phyloP scores from a whole-genome alignment of 2,329 filamentous ascomycete genomes.

The Lasiodiplodia sp. region DNA sequence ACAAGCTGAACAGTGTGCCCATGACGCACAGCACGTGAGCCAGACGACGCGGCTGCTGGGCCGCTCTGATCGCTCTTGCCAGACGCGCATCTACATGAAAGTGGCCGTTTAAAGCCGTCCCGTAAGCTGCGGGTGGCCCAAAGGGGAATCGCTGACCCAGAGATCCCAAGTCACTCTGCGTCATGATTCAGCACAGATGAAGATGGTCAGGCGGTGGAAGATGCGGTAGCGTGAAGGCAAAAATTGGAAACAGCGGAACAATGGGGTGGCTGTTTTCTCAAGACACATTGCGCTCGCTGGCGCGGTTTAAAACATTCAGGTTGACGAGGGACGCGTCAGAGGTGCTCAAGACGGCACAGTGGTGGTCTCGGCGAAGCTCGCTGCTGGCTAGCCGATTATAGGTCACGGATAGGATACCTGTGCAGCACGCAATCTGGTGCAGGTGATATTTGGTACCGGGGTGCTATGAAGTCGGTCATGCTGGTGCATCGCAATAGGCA shows the following conservation, averaged over 20 bases:
- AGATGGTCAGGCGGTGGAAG: neutral
- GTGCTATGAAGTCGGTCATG: neutral
- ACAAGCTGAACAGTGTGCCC: neutral
- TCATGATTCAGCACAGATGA: constrained; percentile 15
- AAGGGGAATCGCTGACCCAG: neutral
- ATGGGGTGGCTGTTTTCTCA: neutral
- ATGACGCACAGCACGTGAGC: constrained; percentile 12
- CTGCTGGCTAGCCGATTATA: constrained; percentile 8
- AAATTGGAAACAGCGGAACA: neutral
- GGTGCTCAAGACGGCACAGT: neutral
- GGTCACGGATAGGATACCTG: neutral
- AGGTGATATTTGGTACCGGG: constrained; percentile 15
- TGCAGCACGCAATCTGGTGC: constrained; percentile 22
- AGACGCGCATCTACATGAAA: neutral
- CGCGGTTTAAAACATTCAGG: neutral
- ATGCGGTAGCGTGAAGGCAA: neutral
- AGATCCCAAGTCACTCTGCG: neutral
- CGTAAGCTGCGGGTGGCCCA: constrained; percentile 6
- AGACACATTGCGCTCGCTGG: neutral
- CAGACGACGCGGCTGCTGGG: constrained; percentile 1
- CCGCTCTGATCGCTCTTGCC: neutral
- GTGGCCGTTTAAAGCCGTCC: constrained; percentile 10
- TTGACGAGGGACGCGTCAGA: constrained; percentile 9
- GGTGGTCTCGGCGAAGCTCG: constrained; percentile 6
- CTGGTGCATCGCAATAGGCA: constrained; percentile 19